These are phyloP conservation scores for Aspergillus haitiensis DNA, from an alignment of 495 filamentous ascomycete genomes.

Conservation along the genomic window DNA sequence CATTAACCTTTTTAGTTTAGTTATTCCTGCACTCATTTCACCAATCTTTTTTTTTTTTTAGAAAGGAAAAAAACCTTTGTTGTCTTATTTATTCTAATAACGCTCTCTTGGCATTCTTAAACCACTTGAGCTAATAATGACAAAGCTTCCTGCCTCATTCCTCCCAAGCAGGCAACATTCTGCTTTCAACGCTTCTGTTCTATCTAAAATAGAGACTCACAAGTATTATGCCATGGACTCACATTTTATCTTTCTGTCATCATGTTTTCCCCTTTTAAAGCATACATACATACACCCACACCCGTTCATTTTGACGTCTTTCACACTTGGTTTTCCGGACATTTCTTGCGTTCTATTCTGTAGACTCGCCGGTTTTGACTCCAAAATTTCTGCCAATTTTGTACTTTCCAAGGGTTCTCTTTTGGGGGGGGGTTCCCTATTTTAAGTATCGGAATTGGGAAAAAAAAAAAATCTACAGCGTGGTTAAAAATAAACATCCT, in stretches of 20 bases:
- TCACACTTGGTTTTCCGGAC: neutral
- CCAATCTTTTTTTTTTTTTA: conserved; percentile 20
- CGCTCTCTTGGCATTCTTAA: conserved; percentile 19
- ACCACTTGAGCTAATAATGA: conserved; percentile 21
- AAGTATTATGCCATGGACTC: conserved; percentile 18
- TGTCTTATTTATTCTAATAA: conserved; percentile 26
- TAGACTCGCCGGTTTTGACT: no score
- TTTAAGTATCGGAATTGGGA: no score
- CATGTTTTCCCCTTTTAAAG: neutral
- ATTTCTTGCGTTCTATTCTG: no score
- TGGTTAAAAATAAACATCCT: no score
- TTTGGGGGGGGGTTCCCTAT: no score
- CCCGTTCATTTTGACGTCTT: neutral
- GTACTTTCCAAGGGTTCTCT: no score
- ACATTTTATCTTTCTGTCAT: conserved; percentile 22
- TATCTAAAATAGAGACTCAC: conserved; percentile 18
- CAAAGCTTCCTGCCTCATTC: conserved; percentile 37
- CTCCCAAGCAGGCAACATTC: conserved; percentile 34
- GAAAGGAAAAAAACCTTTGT: conserved; percentile 16
- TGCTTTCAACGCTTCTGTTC: conserved; percentile 14
- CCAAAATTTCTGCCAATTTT: no score
- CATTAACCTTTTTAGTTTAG: conserved; percentile 29
- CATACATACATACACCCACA: no score
- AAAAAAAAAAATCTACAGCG: no score
- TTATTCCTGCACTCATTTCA: conserved; percentile 21